Percentiles rank a stretch among this genome's conserved stretches.
phyloP scores from a whole-genome alignment of 345 rosid genomes.

The Sisymbrium irio region DNA sequence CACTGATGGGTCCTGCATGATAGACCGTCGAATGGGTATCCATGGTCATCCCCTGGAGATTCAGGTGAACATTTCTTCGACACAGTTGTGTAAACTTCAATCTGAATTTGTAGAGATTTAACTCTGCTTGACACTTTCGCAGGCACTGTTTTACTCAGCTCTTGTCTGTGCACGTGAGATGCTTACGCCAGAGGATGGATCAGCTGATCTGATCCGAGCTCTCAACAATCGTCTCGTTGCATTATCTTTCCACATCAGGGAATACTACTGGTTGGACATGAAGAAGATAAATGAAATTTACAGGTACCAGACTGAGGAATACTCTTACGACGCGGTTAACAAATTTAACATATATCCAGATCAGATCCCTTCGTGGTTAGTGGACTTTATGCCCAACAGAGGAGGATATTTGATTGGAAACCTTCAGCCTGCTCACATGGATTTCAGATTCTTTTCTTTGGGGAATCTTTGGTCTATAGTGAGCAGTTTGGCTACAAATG shows the following conservation, averaged over 20 bases:
- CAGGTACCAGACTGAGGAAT: conserved; percentile 83
- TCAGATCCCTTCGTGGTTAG: conserved; percentile 87
- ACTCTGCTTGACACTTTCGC: neutral
- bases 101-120: neutral
- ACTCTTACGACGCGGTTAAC: conserved; percentile 86
- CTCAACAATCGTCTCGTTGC: conserved; percentile 83
- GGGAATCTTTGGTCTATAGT: conserved; percentile 86
- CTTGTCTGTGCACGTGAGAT: conserved; percentile 82
- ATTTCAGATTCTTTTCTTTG: conserved; percentile 87
- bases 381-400: conserved; percentile 70
- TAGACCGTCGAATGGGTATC: conserved; percentile 98
- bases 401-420: conserved; percentile 90
- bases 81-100: neutral
- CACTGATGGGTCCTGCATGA: conserved; percentile 98
- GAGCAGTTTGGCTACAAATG: conserved; percentile 62
- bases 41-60: conserved; percentile 97
- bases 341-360: conserved; percentile 95
- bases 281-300: conserved; percentile 75
- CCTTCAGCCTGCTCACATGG: conserved; percentile 96
- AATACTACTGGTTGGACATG: conserved; percentile 85
- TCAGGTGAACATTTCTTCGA: conserved; percentile 49
- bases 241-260: conserved; percentile 82
- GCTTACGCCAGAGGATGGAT: conserved; percentile 81
- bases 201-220: conserved; percentile 75
- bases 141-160: conserved; percentile 88